phyloP scores from a whole-genome alignment of 805 yeast genomes.

The Candida hispaniensis region DNA sequence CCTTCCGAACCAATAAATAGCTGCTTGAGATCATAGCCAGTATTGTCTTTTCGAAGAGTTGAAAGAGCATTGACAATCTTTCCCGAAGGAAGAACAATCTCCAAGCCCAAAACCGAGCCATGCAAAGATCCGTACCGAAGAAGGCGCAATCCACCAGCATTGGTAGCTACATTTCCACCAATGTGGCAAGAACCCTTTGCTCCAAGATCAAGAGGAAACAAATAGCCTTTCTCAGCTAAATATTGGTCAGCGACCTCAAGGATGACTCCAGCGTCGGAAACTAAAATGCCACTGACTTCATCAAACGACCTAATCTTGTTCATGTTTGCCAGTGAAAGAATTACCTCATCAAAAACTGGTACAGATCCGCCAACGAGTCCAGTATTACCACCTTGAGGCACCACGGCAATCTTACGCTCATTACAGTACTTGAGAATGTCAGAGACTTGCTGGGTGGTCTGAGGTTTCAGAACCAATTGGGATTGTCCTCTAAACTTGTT shows the following conservation, averaged over 20 bases:
- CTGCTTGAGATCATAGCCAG: slow-evolving; percentile 90
- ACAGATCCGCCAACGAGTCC: slow-evolving; percentile 92
- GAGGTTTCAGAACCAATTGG: slow-evolving; percentile 69
- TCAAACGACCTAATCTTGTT: slow-evolving; percentile 79
- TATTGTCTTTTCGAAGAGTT: slow-evolving; percentile 84
- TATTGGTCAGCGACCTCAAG: slow-evolving; percentile 74
- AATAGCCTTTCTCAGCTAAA: slow-evolving; percentile 70
- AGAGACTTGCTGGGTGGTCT: slow-evolving; percentile 65
- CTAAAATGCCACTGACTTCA: slow-evolving; percentile 68
- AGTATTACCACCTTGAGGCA: slow-evolving; percentile 96
- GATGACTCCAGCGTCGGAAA: slow-evolving; percentile 84
- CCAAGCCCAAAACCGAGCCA: slow-evolving; percentile 83
- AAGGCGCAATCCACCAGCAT: slow-evolving; percentile 89
- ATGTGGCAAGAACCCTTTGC: slow-evolving; percentile 96
- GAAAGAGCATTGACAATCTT: slow-evolving; percentile 68
- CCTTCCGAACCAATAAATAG: slow-evolving; percentile 92
- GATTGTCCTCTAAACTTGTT: slow-evolving; percentile 86
- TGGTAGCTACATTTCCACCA: slow-evolving; percentile 91
- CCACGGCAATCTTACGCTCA: slow-evolving; percentile 65
- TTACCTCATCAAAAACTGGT: slow-evolving; percentile 85
- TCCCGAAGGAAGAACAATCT: slow-evolving; percentile 88
- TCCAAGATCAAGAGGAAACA: slow-evolving; percentile 88
- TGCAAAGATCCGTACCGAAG: slow-evolving; percentile 86
- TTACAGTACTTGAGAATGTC: slow-evolving; percentile 71
- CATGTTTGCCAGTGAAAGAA: slow-evolving; percentile 56